phyloP scores from a whole-genome alignment of 2,329 filamentous ascomycete species.

The Purpureocillium takamizusanense region DNA sequence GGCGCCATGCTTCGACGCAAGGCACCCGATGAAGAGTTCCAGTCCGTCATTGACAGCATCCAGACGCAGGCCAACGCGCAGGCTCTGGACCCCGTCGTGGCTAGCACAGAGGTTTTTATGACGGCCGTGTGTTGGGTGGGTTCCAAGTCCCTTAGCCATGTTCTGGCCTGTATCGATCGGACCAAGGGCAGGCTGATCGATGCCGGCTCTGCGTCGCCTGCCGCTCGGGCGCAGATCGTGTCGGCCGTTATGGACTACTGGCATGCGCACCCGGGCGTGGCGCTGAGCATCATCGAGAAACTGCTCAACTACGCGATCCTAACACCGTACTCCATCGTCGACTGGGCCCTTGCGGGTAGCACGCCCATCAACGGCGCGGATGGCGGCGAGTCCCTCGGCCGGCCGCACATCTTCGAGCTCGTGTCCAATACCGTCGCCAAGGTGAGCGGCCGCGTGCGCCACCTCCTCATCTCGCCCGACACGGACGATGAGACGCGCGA shows the following conservation, averaged over 20 bases:
- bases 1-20: slow-evolving; percentile 74
- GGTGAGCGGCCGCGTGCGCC: slow-evolving; percentile 76
- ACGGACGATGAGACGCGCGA: slow-evolving; percentile 57
- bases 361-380: slow-evolving; percentile 37
- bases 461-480: slow-evolving; percentile 59
- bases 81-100: slow-evolving; percentile 68
- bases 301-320: slow-evolving; percentile 95
- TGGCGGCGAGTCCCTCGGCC: slow-evolving; percentile 59
- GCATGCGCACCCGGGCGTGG: slow-evolving; percentile 84
- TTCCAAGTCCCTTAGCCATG: slow-evolving; percentile 91
- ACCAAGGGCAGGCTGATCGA: slow-evolving; percentile 82
- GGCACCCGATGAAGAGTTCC: slow-evolving; percentile 77
- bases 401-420: slow-evolving; percentile 79
- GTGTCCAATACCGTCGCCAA: slow-evolving; percentile 82
- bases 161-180: slow-evolving; percentile 90
- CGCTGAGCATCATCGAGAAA: slow-evolving; percentile 89
- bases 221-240: slow-evolving; percentile 79
- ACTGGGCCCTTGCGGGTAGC: slow-evolving; percentile 71
- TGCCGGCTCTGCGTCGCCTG: slow-evolving; percentile 64
- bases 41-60: slow-evolving; percentile 69
- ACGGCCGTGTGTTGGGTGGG: slow-evolving; percentile 90
- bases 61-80: slow-evolving; percentile 66
- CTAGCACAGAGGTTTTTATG: slow-evolving; percentile 89
- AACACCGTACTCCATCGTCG: slow-evolving; percentile 72
- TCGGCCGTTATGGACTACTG: slow-evolving; percentile 87